Evolutionary conservation across 129 eudicot genomes (phyloP), one percentile per base, ranked within the genome.

Genomic region (Arctium lappa): DNA sequence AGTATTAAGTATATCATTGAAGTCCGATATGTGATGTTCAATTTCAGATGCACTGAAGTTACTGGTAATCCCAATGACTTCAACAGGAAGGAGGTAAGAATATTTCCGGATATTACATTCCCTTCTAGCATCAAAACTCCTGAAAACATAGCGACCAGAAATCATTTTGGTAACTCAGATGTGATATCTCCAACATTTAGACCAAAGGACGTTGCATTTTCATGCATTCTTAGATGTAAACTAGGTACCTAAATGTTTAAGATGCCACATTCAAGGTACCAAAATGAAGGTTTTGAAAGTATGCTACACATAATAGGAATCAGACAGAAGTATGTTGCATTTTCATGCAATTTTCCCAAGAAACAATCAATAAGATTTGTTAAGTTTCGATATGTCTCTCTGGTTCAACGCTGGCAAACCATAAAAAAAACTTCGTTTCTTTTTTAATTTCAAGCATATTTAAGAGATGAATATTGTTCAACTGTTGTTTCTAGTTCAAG

Each of bases 101-200:
- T 95, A 95, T 80, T 90, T 95, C 75, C 99, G 94, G 68, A 91
- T 80, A 77, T 85, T 85, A 84, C 99, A 95, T 90, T 95, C 97
- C 83, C 90, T 90, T 87, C 99, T 91, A 76, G 93, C 91, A 87
- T 95, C 99, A 89, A 95, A 95, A 84, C 94, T 92, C 94, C 98
- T 95, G 88, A 76, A 85, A 87, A 48, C 38, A 70, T 39, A 56
- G 32, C 44, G 7, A 77, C 42, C 71, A 80, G 27, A 79, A 33
- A 79, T 44, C 12, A 44, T 44, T 44, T 44, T 8, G 50, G 50
- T 44, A 44, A 44, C 50, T 44, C 50, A 10, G 12, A 44, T 44
- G 13, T 44, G 50, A 44, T 44, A 44, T 44, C 50, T 44, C 50
- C 50, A 8, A 44, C 50, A 44, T 44, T 44, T 44, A 44, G 50